Base-by-base conservation (phyloP, 495 filamentous ascomycete genomes). In the Aspergillus bertholletiae region DNA sequence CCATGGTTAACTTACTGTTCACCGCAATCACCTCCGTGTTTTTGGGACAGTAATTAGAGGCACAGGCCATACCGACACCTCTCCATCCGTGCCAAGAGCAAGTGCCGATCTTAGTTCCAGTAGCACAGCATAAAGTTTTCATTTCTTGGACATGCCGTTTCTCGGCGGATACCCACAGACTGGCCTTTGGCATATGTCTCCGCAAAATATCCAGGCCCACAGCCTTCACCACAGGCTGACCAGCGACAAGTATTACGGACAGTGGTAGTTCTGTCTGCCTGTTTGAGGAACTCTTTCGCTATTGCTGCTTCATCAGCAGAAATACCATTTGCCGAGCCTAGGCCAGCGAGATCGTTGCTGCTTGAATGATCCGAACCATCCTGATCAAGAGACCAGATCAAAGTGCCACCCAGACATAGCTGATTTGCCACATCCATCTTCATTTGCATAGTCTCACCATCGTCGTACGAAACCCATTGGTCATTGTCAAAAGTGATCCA, bases 381-480 rank as follows among this genome's bases (percentile, higher is more conserved):
- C 23, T 17, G 27, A 30, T 48, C 44, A 1, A 55, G n/a, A 9
- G 52, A 17, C 52, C 52, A 55, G 13, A 49, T 26, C 52, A 55
- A 3, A 17, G 46, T 20, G 9, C 52, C 52, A 20, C 52, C 52
- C n/a, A 55, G 44, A 13, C 52, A 55, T 11, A n/a, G 44, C 11
- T 27, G 27, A n/a, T 41, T 47, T 11, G 52, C 52, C 8, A 8
- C 17, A 5, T 22, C 30, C 15, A 41, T 41, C 52, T 55, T 55
- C 32, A 47, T 11, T 21, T 40, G 27, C 15, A 48, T 26, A 9
- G 52, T 48, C 18, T 47, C 44, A 12, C 21, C 44, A 21, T 55
- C 53, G 20, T 55, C 53, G 18, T 41, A 55, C 7, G 20, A 17
- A n/a, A 55, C 45, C 53, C 53, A 55, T n/a, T 55, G 44, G 12